Evolutionary conservation across 306 rosid genomes (phyloP).

Genomic region (Lathyrus aphaca): DNA sequence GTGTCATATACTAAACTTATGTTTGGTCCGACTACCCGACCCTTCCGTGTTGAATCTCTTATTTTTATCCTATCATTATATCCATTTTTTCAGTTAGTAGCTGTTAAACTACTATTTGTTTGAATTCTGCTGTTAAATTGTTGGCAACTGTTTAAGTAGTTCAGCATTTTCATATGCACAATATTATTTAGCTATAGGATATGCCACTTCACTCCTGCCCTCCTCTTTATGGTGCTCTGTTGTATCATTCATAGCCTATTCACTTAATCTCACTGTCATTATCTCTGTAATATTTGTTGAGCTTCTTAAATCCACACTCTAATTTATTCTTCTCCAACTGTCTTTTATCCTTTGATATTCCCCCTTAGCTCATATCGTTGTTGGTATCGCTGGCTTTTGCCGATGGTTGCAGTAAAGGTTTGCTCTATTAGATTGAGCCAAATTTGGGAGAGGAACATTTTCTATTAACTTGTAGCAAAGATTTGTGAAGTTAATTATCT

Average conservation of each 20-base stretch:
- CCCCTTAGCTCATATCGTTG: neutral
- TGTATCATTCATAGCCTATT: neutral
- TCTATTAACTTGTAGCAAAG: neutral
- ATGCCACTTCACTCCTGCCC: conserved; percentile 4
- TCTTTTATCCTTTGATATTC: neutral
- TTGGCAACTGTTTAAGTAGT: neutral
- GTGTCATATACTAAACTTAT: neutral
- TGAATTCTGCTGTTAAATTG: neutral
- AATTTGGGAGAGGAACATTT: conserved; percentile 25
- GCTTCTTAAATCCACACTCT: neutral
- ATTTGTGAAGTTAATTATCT: neutral
- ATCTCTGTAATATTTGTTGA: neutral
- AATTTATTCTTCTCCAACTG: neutral
- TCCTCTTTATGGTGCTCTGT: neutral
- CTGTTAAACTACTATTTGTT: conserved; percentile 14
- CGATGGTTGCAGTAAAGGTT: conserved; percentile 14
- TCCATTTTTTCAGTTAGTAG: neutral
- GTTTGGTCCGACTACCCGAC: conserved; percentile 11
- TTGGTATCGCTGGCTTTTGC: neutral
- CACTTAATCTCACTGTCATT: neutral
- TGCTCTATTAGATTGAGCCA: neutral
- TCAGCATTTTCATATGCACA: conserved; percentile 3
- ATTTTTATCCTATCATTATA: neutral
- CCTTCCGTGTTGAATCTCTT: neutral
- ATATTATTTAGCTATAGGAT: neutral